Evolutionary conservation across 768 basidiomycete species (phyloP).

Genomic region (Amanita subjunquillea): DNA sequence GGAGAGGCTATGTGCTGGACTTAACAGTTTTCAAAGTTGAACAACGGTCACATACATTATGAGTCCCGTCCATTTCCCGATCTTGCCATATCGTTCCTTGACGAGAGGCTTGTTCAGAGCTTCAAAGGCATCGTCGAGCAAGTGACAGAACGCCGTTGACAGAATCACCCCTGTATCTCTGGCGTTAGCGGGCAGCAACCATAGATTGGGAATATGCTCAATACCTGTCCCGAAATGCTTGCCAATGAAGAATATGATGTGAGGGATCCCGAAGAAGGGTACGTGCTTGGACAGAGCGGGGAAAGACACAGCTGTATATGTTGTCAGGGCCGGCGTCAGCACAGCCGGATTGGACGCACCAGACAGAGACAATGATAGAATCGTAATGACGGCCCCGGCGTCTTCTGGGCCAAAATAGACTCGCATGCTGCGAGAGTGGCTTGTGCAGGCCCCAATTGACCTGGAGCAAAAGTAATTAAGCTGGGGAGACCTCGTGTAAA

Average conservation of each 20-base stretch:
- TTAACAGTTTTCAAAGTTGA: neutral
- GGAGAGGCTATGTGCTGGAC: constrained; percentile 30
- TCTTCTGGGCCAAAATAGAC: neutral
- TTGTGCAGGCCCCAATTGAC: too few species aligned
- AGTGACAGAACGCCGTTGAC: constrained; percentile 75
- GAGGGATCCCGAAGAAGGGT: constrained; percentile 49
- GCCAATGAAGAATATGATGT: constrained; percentile 69
- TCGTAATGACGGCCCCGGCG: constrained; percentile 31
- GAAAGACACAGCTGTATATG: constrained; percentile 52
- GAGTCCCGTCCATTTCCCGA: constrained; percentile 54
- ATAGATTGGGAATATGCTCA: neutral
- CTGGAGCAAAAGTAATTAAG: too few species aligned
- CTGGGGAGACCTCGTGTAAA: neutral
- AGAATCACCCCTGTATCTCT: constrained; percentile 55
- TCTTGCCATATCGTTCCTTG: constrained; percentile 30
- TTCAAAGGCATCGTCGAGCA: constrained; percentile 68
- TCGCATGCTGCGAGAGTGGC: neutral
- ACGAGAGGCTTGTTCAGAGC: constrained; percentile 39
- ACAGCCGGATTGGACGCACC: constrained; percentile 26
- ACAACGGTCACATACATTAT: constrained; percentile 50
- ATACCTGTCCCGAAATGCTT: constrained; percentile 79
- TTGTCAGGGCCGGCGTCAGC: neutral
- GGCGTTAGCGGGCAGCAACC: neutral
- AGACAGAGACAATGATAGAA: constrained; percentile 53
- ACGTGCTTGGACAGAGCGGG: constrained; percentile 52